Conservation (phyloP, 345 rosid species). For the Hirschfeldia incana region DNA sequence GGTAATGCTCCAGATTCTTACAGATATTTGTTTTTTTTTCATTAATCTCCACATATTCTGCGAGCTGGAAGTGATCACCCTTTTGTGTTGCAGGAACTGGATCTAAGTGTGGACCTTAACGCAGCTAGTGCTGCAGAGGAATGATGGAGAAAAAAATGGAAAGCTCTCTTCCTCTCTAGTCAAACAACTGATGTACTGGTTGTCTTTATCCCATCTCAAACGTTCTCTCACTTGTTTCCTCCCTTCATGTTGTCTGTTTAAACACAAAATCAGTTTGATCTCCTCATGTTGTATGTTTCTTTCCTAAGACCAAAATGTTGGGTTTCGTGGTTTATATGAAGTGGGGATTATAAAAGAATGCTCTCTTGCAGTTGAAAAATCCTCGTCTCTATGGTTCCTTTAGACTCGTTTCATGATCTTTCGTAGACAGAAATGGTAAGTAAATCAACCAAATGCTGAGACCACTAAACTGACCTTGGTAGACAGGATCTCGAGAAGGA, state of each 20-base stretch:
- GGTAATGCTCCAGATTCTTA: slow-evolving; percentile 47
- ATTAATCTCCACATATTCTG: background rate
- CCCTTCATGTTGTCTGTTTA: slow-evolving; percentile 15
- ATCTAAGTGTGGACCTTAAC: slow-evolving; percentile 84
- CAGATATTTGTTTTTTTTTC: background rate
- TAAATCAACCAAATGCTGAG: background rate
- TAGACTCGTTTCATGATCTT: background rate
- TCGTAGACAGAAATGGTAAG: background rate
- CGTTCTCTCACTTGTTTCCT: background rate
- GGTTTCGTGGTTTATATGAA: slow-evolving; percentile 7
- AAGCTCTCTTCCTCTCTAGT: background rate
- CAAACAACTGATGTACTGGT: slow-evolving; percentile 18
- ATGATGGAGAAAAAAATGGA: slow-evolving; percentile 34
- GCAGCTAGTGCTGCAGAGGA: slow-evolving; percentile 97
- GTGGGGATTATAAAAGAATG: background rate
- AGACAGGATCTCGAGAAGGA: no score
- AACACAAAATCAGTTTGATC: slow-evolving; percentile 3
- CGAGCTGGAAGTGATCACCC: background rate
- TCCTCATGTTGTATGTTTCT: slow-evolving; percentile 13
- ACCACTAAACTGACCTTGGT: background rate
- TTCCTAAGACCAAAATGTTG: slow-evolving; percentile 9
- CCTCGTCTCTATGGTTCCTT: no score
- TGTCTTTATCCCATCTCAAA: slow-evolving; percentile 4
- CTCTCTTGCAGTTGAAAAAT: background rate
- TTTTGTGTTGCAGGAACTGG: slow-evolving; percentile 54